Base-by-base conservation (phyloP, 345 rosid species). In the Acer campestre region DNA sequence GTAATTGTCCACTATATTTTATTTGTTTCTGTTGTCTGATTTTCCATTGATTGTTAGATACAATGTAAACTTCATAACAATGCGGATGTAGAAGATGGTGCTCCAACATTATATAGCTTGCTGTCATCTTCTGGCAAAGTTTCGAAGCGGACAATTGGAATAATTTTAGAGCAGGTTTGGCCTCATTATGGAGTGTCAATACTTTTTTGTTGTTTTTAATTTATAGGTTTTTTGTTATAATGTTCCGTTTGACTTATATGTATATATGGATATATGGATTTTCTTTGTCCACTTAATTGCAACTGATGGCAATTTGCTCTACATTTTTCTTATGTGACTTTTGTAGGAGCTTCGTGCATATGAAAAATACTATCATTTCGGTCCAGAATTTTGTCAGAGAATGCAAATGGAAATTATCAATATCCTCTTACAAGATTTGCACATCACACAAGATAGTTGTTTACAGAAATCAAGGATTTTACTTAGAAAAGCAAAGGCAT, bases 111-210 rank as follows among this genome's bases (percentile, higher is more conserved):
- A 78, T 84, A 85, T 80, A 70, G 83, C 74, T 75, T 85, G 82
- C 78, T 95, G 75, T 78, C 87, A 74, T 85, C 91, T 70, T 90
- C 93, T 38, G n/a, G 8, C 11, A 81, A 75, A 70, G 20, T 79
- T 67, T 88, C 94, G 55, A 77, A 80, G 73, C 78, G 82, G 75
- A 76, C 85, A 56, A 76, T 90, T 51, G 85, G 88, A 73, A 87
- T 83, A 84, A 82, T 95, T 71, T 81, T 90, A 79, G 90, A 95
- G 91, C 94, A 93, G 99, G 99, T 93, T 72, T 79, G 87, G 68
- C 75, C 74, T 79, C 77, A 55, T 75, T 56, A 40, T 35, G 67
- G 44, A 77, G 61, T 76, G 68, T 58, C 23, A 25, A 25, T 58
- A 3, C 25, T 31, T 2, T 27, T 63, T 68, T 42, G 63, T 44